These are phyloP conservation scores for Peronospora destructor DNA, from an alignment of 352 stramenopile species.

Conservation along the genomic window DNA sequence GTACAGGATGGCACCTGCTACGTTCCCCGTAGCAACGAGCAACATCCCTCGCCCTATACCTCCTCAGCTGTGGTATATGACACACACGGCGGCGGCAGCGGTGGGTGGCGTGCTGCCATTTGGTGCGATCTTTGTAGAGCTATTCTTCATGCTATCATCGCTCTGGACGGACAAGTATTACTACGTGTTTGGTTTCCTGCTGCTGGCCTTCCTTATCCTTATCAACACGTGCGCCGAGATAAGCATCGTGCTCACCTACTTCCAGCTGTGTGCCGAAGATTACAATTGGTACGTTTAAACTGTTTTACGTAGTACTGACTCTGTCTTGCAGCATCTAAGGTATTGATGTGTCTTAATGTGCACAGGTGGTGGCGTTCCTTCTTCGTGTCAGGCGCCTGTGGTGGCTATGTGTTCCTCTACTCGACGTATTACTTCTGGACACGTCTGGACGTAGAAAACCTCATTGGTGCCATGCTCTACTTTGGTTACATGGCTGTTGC, in stretches of 20 bases:
- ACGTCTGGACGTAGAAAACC: constrained; percentile 90
- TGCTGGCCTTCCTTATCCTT: constrained; percentile 98
- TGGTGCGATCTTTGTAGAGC: constrained; percentile 98
- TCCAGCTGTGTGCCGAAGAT: constrained; percentile 99
- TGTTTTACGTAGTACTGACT: not conserved
- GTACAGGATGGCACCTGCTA: constrained; percentile 72
- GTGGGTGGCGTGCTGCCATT: constrained; percentile 98
- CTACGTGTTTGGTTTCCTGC: constrained; percentile 99
- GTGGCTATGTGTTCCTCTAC: constrained; percentile 98
- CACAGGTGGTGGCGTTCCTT: constrained; percentile 97
- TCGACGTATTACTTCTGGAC: constrained; percentile 98
- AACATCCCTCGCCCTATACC: constrained; percentile 98
- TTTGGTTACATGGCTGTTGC: constrained; percentile 99
- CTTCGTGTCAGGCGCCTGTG: constrained; percentile 93
- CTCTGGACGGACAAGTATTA: constrained; percentile 99
- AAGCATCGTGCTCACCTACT: constrained; percentile 99
- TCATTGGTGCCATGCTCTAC: constrained; percentile 91
- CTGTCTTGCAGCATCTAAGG: not conserved
- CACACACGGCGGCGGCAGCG: constrained; percentile 86
- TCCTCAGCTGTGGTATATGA: constrained; percentile 98
- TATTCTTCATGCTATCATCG: constrained; percentile 98
- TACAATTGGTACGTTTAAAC: constrained; percentile 95
- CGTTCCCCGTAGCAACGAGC: constrained; percentile 95
- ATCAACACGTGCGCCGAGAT: constrained; percentile 98
- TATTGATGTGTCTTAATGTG: not conserved